These are phyloP conservation scores for Luffa aegyptiaca DNA, from an alignment of 306 rosid species.

Conservation along the genomic window DNA sequence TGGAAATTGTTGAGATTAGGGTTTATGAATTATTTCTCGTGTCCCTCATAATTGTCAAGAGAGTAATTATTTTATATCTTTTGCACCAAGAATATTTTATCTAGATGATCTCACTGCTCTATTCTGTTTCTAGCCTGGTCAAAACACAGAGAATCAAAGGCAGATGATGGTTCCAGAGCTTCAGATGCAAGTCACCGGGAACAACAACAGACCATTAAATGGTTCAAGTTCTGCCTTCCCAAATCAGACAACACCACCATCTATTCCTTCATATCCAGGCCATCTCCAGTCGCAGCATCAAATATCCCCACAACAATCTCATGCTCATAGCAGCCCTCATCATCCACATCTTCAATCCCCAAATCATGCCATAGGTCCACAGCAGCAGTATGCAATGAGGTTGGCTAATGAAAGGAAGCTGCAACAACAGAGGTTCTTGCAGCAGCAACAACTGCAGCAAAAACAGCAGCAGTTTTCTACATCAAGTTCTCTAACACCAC, in stretches of 20 bases:
- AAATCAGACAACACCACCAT: constrained; percentile 63
- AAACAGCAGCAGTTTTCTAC: constrained; percentile 57
- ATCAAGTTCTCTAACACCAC: constrained; percentile 53
- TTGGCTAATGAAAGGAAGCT: constrained; percentile 65
- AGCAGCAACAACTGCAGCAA: constrained; percentile 49
- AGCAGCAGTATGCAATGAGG: constrained; percentile 63
- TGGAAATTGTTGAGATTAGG: neutral
- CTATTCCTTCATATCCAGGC: constrained; percentile 59
- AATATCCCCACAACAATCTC: constrained; percentile 66
- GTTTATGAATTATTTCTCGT: neutral
- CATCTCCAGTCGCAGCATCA: constrained; percentile 79
- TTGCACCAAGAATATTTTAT: neutral
- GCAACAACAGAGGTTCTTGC: constrained; percentile 52
- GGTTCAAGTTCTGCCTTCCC: constrained; percentile 71
- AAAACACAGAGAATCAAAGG: constrained; percentile 78
- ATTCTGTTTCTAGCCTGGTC: constrained; percentile 57
- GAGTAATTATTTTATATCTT: neutral
- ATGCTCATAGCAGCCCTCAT: constrained; percentile 50
- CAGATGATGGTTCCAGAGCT: constrained; percentile 75
- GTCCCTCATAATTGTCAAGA: neutral
- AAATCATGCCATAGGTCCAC: constrained; percentile 53
- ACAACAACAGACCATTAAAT: constrained; percentile 62
- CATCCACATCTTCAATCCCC: constrained; percentile 71
- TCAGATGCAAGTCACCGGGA: constrained; percentile 68
- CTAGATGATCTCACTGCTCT: neutral